phyloP scores from a whole-genome alignment of 176 grass and related monocot genomes.

The Cenchrus fungigraminus region DNA sequence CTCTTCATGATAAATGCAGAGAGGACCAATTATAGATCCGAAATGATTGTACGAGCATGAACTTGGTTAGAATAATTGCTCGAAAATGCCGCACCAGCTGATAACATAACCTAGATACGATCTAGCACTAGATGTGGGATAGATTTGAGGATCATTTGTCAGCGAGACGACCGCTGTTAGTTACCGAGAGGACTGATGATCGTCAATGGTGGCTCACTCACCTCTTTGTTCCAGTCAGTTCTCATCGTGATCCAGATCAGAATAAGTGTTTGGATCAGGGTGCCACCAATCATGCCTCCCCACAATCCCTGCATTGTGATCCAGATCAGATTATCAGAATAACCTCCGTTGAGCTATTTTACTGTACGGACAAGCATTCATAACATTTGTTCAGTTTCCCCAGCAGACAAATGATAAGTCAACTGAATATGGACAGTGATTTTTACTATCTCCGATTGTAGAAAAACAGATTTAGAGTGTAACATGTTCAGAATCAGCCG shows the following conservation, averaged over 20 bases:
- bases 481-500: not conserved
- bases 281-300: slow-evolving; percentile 86
- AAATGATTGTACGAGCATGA: not conserved
- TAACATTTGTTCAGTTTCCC: slow-evolving; percentile 16
- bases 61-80: not conserved
- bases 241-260: slow-evolving; percentile 79
- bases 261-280: slow-evolving; percentile 69
- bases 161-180: not conserved
- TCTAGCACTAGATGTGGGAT: slow-evolving; percentile 12
- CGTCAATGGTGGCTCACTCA: slow-evolving; percentile 39
- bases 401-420: not conserved
- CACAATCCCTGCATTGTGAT: slow-evolving; percentile 71
- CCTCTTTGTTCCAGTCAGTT: slow-evolving; percentile 93
- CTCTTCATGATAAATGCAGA: not conserved
- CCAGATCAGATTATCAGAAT: not conserved
- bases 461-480: not conserved
- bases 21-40: not conserved
- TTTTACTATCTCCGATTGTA: not conserved
- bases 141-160: slow-evolving; percentile 31
- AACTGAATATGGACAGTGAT: slow-evolving; percentile 7
- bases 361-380: slow-evolving; percentile 1
- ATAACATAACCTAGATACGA: slow-evolving; percentile 30
- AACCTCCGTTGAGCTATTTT: not conserved
- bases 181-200: not conserved
- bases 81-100: not conserved